Percentiles rank a stretch among this genome's conserved stretches.
Evolutionary conservation across 2,329 filamentous ascomycete genomes (phyloP).

Genomic region (Moelleriella libera): DNA sequence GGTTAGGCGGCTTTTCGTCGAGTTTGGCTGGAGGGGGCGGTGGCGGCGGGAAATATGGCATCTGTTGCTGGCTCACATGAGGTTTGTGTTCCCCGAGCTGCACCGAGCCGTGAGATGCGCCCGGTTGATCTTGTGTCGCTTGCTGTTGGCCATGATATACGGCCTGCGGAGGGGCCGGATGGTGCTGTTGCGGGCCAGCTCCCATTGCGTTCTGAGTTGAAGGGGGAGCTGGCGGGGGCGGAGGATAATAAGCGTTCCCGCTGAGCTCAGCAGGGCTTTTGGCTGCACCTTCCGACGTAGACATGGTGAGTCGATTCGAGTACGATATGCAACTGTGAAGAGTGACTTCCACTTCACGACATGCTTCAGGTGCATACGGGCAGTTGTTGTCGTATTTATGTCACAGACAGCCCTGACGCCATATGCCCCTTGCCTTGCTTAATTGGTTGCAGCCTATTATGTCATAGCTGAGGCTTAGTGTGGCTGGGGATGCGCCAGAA

Average conservation of each 20-base stretch:
- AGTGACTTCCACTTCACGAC: too few species aligned
- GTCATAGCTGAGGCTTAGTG: neutral
- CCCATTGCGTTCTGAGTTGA: neutral
- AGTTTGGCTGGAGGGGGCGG: neutral
- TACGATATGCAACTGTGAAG: too few species aligned
- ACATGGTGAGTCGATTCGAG: neutral
- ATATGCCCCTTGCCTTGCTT: neutral
- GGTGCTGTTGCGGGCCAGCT: neutral
- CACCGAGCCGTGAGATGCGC: too few species aligned
- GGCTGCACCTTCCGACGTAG: constrained; percentile 1
- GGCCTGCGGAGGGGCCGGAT: neutral
- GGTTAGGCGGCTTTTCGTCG: neutral
- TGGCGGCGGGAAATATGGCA: neutral
- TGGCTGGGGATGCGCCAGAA: neutral
- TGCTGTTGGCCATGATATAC: too few species aligned
- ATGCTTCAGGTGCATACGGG: too few species aligned
- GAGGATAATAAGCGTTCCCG: constrained; percentile 11
- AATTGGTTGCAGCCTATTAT: neutral
- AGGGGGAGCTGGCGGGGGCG: constrained; percentile 8
- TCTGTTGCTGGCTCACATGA: neutral
- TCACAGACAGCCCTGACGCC: too few species aligned
- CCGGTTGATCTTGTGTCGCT: too few species aligned
- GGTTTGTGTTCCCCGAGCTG: too few species aligned
- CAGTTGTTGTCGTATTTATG: too few species aligned
- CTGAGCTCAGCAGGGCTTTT: constrained; percentile 1